Evolutionary conservation across 768 basidiomycete species (phyloP).

Genomic region (Amanita rimosa): DNA sequence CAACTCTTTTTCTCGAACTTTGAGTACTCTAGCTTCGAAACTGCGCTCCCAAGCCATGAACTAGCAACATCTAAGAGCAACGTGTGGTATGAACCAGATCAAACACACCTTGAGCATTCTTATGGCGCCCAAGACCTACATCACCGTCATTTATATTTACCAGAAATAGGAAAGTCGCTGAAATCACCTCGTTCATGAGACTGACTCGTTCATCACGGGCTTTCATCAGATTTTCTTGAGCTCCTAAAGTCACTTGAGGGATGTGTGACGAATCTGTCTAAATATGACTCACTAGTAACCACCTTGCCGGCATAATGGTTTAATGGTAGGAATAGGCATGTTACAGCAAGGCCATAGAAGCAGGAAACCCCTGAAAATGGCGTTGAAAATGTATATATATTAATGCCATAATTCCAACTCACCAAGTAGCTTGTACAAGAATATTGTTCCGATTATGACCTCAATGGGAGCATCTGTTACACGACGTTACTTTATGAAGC

Average conservation of each 20-base stretch:
- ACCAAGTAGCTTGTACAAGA: constrained; percentile 74
- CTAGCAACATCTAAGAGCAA: constrained; percentile 18
- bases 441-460: constrained; percentile 58
- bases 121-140: constrained; percentile 73
- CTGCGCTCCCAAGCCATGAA: constrained; percentile 94
- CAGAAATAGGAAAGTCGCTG: background rate
- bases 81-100: background rate
- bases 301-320: constrained; percentile 81
- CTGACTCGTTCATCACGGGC: constrained; percentile 83
- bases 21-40: constrained; percentile 67
- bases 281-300: constrained; percentile 33
- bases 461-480: constrained; percentile 64
- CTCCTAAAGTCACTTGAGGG: constrained; percentile 16
- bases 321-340: constrained; percentile 60
- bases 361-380: constrained; percentile 42
- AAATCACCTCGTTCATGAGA: constrained; percentile 58
- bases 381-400: background rate
- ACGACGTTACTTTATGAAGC: constrained; percentile 1
- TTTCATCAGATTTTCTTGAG: constrained; percentile 87
- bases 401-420: constrained; percentile 9
- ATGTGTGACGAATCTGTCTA: background rate
- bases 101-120: constrained; percentile 68
- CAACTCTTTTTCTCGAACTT: constrained; percentile 70
- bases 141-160: background rate
- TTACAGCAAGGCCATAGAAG: constrained; percentile 69